Conservation (phyloP, 805 yeast genomes). For the Candida berthetii region DNA sequence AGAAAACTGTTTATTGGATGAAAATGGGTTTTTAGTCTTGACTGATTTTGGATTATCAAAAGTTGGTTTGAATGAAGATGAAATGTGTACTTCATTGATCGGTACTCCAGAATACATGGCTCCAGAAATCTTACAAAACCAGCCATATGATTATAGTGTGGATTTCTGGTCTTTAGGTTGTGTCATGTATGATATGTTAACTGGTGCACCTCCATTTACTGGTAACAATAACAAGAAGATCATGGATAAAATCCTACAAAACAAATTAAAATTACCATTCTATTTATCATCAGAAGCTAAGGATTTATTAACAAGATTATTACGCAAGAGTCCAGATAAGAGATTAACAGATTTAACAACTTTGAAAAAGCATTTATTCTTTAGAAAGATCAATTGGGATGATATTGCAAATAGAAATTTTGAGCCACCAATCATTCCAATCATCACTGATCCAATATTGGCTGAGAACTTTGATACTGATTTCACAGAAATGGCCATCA, state of each 20-base stretch:
- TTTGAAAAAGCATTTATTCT: conserved; percentile 64
- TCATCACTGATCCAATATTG: conserved; percentile 70
- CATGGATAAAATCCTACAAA: conserved; percentile 66
- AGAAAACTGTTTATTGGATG: conserved; percentile 88
- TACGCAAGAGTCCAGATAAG: conserved; percentile 64
- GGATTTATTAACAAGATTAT: conserved; percentile 58
- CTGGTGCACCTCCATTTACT: conserved; percentile 86
- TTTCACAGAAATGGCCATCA: conserved; percentile 63
- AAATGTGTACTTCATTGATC: conserved; percentile 72
- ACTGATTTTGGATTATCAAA: conserved; percentile 96
- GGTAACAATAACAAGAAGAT: conserved; percentile 75
- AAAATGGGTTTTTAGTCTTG: conserved; percentile 90
- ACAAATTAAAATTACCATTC: conserved; percentile 64
- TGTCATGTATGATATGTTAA: conserved; percentile 68
- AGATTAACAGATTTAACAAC: conserved; percentile 54
- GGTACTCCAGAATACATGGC: conserved; percentile 89
- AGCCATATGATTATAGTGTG: conserved; percentile 69
- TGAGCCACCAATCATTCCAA: conserved; percentile 76
- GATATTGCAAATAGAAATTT: conserved; percentile 37
- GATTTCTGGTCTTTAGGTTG: conserved; percentile 95
- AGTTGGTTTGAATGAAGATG: conserved; percentile 48
- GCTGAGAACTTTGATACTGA: conserved; percentile 84
- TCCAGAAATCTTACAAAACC: conserved; percentile 79
- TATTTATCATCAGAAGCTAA: conserved; percentile 77
- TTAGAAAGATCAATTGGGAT: conserved; percentile 72